These are phyloP conservation scores for Colletotrichum siamense DNA, from an alignment of 2,329 filamentous ascomycete species.

Conservation along the genomic window DNA sequence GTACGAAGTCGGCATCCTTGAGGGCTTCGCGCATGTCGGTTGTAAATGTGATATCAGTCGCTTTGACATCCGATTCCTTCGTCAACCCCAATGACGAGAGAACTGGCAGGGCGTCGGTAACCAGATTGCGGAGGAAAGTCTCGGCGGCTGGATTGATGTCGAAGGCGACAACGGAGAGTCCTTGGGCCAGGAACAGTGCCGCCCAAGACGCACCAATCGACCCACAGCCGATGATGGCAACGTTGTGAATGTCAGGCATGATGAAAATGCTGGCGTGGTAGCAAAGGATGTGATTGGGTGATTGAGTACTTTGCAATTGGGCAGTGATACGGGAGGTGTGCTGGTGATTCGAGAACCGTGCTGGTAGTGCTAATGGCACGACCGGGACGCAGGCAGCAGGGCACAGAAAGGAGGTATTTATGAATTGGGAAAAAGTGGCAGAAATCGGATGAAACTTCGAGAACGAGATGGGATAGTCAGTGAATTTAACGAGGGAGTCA, in stretches of 20 bases:
- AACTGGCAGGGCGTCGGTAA: constrained; percentile 9
- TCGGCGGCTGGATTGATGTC: constrained; percentile 42
- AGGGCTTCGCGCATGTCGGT: constrained; percentile 10
- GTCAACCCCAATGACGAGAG: background rate
- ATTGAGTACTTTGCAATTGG: background rate
- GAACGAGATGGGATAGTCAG: background rate
- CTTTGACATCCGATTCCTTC: background rate
- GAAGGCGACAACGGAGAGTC: constrained; percentile 41
- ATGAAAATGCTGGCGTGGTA: background rate
- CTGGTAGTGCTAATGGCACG: background rate
- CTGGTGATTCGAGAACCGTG: background rate
- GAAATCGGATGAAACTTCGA: background rate
- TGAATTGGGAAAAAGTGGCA: background rate
- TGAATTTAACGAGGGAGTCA: background rate
- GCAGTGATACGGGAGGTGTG: background rate
- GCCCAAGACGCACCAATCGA: constrained; percentile 44
- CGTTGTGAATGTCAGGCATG: constrained; percentile 24
- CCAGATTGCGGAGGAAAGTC: constrained; percentile 27
- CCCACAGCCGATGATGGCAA: constrained; percentile 36
- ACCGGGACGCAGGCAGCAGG: background rate
- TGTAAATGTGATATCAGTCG: background rate
- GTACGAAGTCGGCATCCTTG: constrained; percentile 35
- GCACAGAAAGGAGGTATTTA: background rate
- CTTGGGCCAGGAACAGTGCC: constrained; percentile 35
- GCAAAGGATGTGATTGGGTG: background rate